phyloP scores from a whole-genome alignment of 2,329 filamentous ascomycete species.

The Paecilomyces variotii region DNA sequence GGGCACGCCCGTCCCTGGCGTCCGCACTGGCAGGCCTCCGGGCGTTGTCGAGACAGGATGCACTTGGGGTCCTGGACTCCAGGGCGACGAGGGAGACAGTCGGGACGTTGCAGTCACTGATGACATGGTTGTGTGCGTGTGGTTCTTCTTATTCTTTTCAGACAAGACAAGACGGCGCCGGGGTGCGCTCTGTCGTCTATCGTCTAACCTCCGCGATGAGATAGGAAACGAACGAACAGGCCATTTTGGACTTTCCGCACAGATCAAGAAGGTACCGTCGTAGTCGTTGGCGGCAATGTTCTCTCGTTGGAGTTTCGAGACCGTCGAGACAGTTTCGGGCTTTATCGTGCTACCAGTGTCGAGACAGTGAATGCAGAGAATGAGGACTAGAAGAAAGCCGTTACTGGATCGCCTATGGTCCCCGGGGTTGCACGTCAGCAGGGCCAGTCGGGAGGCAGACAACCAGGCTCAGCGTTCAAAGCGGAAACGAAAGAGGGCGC shows the following conservation, averaged over 20 bases:
- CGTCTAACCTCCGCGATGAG: neutral
- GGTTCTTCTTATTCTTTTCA: too few species aligned
- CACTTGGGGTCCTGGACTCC: slow-evolving; percentile 7
- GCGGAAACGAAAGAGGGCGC: neutral
- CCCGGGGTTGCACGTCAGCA: neutral
- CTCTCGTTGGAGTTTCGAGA: too few species aligned
- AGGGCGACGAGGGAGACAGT: slow-evolving; percentile 13
- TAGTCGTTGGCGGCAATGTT: too few species aligned
- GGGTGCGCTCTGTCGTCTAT: neutral
- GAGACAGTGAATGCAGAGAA: neutral
- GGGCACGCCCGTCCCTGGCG: slow-evolving; percentile 49
- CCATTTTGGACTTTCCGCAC: neutral
- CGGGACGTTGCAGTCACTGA: slow-evolving; percentile 18
- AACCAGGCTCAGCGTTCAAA: neutral
- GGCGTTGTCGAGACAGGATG: slow-evolving; percentile 38
- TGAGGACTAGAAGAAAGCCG: neutral
- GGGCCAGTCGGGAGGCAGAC: neutral
- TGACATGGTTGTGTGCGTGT: slow-evolving; percentile 1
- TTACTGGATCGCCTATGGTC: neutral
- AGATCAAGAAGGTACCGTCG: neutral
- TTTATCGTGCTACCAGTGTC: too few species aligned
- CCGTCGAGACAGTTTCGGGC: too few species aligned
- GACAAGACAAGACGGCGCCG: neutral
- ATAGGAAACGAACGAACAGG: neutral
- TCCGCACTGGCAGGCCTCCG: slow-evolving; percentile 41